phyloP scores from a whole-genome alignment of 2,329 filamentous ascomycete genomes.

The Cladophialophora bantiana region DNA sequence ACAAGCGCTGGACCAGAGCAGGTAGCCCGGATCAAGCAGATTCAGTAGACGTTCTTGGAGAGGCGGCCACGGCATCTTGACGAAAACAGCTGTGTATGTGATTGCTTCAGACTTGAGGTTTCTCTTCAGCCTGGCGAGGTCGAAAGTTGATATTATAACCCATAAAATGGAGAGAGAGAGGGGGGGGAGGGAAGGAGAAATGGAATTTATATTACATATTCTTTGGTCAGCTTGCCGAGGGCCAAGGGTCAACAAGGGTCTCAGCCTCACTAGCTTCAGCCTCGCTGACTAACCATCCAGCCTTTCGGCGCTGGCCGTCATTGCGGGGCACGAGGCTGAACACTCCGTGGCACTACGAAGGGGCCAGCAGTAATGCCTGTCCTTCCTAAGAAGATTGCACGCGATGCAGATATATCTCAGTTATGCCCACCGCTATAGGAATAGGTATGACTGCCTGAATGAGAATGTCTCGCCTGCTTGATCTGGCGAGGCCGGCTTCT shows the following conservation, averaged over 20 bases:
- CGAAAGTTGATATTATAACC: neutral
- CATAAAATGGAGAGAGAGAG: neutral
- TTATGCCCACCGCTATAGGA: neutral
- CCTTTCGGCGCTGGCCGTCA: neutral
- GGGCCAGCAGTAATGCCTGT: no score
- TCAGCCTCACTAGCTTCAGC: neutral
- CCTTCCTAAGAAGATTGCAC: neutral
- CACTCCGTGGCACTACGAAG: neutral
- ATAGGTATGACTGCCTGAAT: neutral
- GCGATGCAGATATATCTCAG: neutral
- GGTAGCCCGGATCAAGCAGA: conserved; percentile 20
- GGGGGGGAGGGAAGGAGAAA: neutral
- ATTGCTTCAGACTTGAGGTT: neutral
- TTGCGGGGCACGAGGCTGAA: neutral
- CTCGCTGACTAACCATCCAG: neutral
- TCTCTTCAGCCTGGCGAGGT: neutral
- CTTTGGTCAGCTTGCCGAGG: neutral
- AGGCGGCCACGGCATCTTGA: conserved; percentile 30
- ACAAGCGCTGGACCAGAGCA: conserved; percentile 21
- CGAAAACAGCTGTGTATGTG: neutral
- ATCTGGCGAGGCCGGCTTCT: neutral
- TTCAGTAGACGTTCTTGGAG: conserved; percentile 24
- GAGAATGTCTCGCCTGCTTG: neutral
- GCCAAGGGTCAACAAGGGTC: neutral
- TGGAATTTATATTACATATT: neutral